Base-by-base conservation (phyloP, 1,284 basidiomycete genomes). In the Termitomyces sp. region DNA sequence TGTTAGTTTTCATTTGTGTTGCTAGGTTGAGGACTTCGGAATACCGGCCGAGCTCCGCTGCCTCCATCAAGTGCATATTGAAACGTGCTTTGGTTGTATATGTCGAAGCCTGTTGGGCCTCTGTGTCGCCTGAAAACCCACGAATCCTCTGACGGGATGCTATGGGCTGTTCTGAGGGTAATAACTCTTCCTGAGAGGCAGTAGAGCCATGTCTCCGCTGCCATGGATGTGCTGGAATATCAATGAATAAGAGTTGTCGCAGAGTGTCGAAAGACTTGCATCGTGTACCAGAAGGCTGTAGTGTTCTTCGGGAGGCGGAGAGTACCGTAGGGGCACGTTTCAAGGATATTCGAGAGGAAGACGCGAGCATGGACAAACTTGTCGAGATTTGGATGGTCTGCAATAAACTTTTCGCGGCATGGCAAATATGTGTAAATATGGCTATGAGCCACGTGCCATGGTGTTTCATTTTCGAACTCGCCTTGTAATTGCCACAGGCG, bases 1-100 rank as follows among this genome's bases (percentile, higher is more conserved):
- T 68, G 13, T 70, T 64, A 0, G 61, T 55, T 64, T 88, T 89
- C 84, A 89, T 87, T 39, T 77, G 64, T n/a, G 69, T 62, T 44
- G 73, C 81, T 50, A 72, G 57, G 15, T 63, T 53, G 17, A 81
- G 64, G 52, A 67, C 69, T 5, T 62, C 58, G 2, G 55, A 7
- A 53, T 72, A 67, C 24, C 65, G 60, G 33, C 64, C 61, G 8
- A 48, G 50, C 34, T 71, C 67, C 10, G 73, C 70, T 55, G 73
- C 68, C 8, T 67, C 64, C 58, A 72, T 65, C 7, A 81, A 66
- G 49, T 72, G 64, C 46, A 73, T 64, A 45, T 73, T 74, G 59
- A 69, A 71, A 21, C 73, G 70, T 1, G 72, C 70, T 39, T 67
- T 61, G 31, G 64, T 56, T 15, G 68, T 64, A 42, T 65, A 40